phyloP scores from a whole-genome alignment of 2,329 filamentous ascomycete species.

The Didymosphaeria variabile region DNA sequence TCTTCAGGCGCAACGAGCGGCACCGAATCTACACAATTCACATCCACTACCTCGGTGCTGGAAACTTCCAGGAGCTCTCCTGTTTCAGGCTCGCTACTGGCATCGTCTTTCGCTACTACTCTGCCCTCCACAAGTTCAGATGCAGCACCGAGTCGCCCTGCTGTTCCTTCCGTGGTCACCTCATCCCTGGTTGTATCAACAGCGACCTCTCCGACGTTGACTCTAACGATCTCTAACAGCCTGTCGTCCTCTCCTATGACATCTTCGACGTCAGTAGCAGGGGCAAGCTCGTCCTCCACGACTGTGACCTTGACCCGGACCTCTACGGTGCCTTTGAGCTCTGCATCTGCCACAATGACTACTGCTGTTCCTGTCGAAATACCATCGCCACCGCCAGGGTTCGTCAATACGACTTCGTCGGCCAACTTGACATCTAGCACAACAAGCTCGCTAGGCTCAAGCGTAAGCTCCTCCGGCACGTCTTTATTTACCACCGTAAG shows the following conservation, averaged over 20 bases:
- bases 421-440: conserved; percentile 15
- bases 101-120: background rate
- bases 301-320: background rate
- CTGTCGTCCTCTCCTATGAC: background rate
- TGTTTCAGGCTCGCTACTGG: background rate
- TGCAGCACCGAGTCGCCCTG: conserved; percentile 1
- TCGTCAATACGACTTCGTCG: conserved; percentile 16
- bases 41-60: conserved; percentile 4
- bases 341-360: conserved; percentile 1
- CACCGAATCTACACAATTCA: conserved; percentile 14
- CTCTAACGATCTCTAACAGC: background rate
- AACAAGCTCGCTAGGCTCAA: background rate
- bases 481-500: background rate
- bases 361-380: background rate
- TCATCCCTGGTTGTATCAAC: background rate
- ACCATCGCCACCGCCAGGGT: conserved; percentile 4
- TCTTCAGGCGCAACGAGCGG: background rate
- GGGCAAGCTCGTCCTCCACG: background rate
- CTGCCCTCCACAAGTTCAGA: background rate
- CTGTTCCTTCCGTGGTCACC: background rate
- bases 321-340: conserved; percentile 7
- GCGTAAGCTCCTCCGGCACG: background rate
- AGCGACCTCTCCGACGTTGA: background rate
- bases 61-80: background rate
- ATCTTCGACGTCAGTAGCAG: background rate